Conservation (phyloP, 1,139 yeast genomes). For the Suhomyces panamericanus region DNA sequence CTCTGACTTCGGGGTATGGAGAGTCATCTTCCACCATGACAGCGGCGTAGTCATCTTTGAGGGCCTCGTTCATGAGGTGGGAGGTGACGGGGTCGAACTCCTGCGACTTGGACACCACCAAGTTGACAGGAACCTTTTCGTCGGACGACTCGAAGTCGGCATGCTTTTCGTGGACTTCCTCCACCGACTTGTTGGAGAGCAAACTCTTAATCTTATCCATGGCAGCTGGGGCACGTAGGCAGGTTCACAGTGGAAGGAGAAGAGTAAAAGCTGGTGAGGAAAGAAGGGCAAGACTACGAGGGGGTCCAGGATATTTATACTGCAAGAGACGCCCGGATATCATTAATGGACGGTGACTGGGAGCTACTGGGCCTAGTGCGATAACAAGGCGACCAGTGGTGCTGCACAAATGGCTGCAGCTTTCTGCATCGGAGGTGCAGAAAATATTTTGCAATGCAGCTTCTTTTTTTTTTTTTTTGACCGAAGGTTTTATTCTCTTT, state of each 20-base stretch:
- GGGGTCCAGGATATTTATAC: background rate
- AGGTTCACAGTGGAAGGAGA: background rate
- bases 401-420: background rate
- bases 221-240: background rate
- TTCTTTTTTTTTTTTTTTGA: background rate
- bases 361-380: background rate
- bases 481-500: background rate
- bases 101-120: conserved; percentile 32
- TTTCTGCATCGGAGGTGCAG: background rate
- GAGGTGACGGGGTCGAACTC: conserved; percentile 42
- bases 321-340: background rate
- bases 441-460: background rate
- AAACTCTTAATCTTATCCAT: conserved; percentile 24
- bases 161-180: conserved; percentile 6
- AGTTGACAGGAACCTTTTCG: conserved; percentile 16
- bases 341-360: background rate
- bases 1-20: conserved; percentile 70
- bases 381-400: background rate
- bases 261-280: background rate
- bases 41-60: conserved; percentile 46
- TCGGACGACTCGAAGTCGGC: conserved; percentile 28
- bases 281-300: background rate
- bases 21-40: conserved; percentile 52
- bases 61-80: conserved; percentile 16
- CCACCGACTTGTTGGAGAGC: conserved; percentile 12